A percentile compares a stretch with the other conserved stretches of the same genome.
These are phyloP conservation scores for Leccinum variicolor DNA, from an alignment of 768 basidiomycete species.

Conservation along the genomic window DNA sequence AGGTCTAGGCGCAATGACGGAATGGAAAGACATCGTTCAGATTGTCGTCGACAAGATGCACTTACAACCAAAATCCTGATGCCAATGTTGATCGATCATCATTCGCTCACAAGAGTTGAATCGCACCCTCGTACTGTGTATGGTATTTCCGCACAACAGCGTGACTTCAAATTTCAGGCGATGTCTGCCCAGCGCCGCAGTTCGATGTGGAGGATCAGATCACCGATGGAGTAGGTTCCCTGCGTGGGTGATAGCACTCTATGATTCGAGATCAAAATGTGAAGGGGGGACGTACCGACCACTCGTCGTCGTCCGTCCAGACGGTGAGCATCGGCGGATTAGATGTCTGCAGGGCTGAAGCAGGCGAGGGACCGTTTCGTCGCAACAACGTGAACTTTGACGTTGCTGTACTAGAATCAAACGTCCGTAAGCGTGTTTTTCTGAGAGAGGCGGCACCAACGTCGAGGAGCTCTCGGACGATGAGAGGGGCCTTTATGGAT, in stretches of 20 bases:
- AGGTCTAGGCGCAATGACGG: conserved; percentile 95
- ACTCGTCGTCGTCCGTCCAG: not conserved
- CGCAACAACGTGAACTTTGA: conserved; percentile 80
- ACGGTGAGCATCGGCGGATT: not conserved
- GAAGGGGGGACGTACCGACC: not conserved
- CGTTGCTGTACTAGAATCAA: conserved; percentile 57
- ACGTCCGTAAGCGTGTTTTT: not conserved
- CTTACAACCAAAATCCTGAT: conserved; percentile 15
- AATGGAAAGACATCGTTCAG: conserved; percentile 87
- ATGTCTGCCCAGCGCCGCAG: conserved; percentile 92
- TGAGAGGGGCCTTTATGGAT: conserved; percentile 89
- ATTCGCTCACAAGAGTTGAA: not conserved
- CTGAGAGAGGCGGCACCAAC: conserved; percentile 29
- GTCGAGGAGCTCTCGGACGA: conserved; percentile 69
- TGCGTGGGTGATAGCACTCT: conserved; percentile 23
- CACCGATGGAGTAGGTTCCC: conserved; percentile 74
- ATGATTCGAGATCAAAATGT: not conserved
- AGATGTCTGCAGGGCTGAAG: conserved; percentile 49
- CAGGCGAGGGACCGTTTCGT: conserved; percentile 79
- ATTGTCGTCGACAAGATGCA: conserved; percentile 61
- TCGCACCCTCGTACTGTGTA: not conserved
- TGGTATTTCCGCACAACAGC: not conserved
- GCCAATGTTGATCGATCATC: not conserved
- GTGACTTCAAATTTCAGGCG: not conserved
- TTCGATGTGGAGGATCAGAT: conserved; percentile 96